Base-by-base conservation (phyloP, 208 protist species). In the Polymyxa betae region DNA sequence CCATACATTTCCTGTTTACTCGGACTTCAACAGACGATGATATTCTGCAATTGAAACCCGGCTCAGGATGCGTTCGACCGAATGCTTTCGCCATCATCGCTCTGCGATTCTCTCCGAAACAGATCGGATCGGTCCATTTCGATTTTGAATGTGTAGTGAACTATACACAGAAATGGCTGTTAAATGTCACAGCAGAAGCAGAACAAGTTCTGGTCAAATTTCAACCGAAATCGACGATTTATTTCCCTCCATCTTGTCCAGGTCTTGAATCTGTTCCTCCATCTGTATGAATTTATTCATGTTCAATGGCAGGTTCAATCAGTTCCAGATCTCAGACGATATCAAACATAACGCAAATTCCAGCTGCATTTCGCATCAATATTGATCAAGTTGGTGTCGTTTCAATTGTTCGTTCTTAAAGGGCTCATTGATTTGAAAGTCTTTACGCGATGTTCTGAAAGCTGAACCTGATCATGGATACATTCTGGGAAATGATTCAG, bases 211-310 rank as follows among this genome's bases (percentile, higher is more conserved):
- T 35, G 5, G 72, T 5, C 72, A n/a, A 16, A 38, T 35, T 43
- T n/a, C 5, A 35, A 35, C n/a, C 16, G 40, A 45, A n/a, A n/a
- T 43, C n/a, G 72, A 5, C 72, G n/a, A n/a, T 82, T 5, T 82
- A 82, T 43, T 82, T 82, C n/a, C 72, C 5, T 12, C 72, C 72
- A 82, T 38, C 72, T n/a, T 82, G 72, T 43, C n/a, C 40, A 5
- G 72, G 72, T 60, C 49, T 29, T 5, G 5, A 29, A 29, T 60
- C 49, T 24, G 24, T 29, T 60, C 24, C 49, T 29, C 24, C 49
- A 24, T 60, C 24, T 60, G 5, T 5, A 60, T 60, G 12, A 5
- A 5, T 29, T 29, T 29, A 60, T 29, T 60, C 24, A 5, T 60
- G 49, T 29, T 60, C 24, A 29, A 24, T 29, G 49, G 24, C 49